Conservation (phyloP, 106 monocot genomes). For the Allium sativum region DNA sequence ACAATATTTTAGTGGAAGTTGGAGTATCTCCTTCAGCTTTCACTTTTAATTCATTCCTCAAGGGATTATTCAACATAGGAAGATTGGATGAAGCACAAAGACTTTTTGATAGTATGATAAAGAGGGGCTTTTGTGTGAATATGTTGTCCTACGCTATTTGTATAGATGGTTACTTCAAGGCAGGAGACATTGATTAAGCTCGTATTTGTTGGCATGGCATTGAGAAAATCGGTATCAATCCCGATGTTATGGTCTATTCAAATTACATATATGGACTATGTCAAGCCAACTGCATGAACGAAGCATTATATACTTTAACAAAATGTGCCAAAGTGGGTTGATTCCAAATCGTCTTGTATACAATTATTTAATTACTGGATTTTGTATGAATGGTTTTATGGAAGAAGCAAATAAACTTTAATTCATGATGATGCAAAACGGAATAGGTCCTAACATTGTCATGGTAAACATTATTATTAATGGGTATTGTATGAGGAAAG, state of each 20-base stretch:
- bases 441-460: conserved; percentile 62
- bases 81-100: conserved; percentile 45
- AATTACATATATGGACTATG: conserved; percentile 83
- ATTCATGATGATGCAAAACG: conserved; percentile 44
- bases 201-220: conserved; percentile 53
- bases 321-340: conserved; percentile 54
- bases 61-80: conserved; percentile 54
- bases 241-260: conserved; percentile 74
- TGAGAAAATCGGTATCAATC: conserved; percentile 30
- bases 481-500: conserved; percentile 42
- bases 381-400: conserved; percentile 42
- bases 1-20: conserved; percentile 30
- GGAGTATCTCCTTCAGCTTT: conserved; percentile 45
- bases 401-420: conserved; percentile 46
- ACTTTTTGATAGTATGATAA: conserved; percentile 48
- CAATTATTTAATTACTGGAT: conserved; percentile 72
- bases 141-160: conserved; percentile 45
- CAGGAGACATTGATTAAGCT: conserved; percentile 44
- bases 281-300: conserved; percentile 28
- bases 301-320: conserved; percentile 36
- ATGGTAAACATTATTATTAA: conserved; percentile 78
- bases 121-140: conserved; percentile 40
- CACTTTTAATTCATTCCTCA: conserved; percentile 59
- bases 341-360: conserved; percentile 81
- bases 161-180: conserved; percentile 59